phyloP scores from a whole-genome alignment of 345 rosid species.

The Eutrema yunnanense region DNA sequence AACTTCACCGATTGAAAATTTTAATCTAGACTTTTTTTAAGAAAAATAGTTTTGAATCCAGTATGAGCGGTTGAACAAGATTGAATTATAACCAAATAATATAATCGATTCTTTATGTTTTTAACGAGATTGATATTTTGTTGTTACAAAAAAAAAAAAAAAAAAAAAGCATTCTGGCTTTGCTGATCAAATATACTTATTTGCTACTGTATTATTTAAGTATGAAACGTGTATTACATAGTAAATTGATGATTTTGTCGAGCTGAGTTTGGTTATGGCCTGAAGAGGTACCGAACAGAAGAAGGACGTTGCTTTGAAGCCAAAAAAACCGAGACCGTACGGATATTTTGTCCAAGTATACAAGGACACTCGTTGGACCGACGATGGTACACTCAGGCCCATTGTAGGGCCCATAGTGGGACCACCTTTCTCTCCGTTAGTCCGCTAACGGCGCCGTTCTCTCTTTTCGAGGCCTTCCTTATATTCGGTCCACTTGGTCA shows the following conservation, averaged over 20 bases:
- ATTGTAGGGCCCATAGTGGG: conserved; percentile 2
- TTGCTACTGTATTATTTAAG: not conserved
- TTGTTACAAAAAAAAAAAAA: not conserved
- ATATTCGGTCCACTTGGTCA: conserved; percentile 8
- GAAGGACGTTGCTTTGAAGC: not conserved
- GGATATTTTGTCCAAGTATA: conserved; percentile 22
- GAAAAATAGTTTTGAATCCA: too few relatives aligned
- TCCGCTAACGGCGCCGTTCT: conserved; percentile 23
- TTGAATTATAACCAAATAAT: not conserved
- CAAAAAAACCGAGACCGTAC: conserved; percentile 10
- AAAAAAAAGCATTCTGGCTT: not conserved
- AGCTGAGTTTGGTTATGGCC: not conserved
- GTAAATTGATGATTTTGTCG: not conserved
- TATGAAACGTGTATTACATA: not conserved
- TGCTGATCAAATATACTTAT: not conserved
- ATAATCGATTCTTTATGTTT: not conserved
- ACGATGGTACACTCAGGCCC: not conserved
- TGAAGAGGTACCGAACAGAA: not conserved
- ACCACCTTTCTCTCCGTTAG: conserved; percentile 5
- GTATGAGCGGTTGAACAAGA: too few relatives aligned
- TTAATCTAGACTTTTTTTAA: too few relatives aligned
- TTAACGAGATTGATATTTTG: too few relatives aligned
- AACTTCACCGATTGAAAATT: too few relatives aligned
- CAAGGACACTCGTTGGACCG: conserved; percentile 24
- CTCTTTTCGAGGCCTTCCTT: not conserved